Conservation (phyloP, 2,329 filamentous ascomycete species). For the Chrysoporthe austroafricana region DNA sequence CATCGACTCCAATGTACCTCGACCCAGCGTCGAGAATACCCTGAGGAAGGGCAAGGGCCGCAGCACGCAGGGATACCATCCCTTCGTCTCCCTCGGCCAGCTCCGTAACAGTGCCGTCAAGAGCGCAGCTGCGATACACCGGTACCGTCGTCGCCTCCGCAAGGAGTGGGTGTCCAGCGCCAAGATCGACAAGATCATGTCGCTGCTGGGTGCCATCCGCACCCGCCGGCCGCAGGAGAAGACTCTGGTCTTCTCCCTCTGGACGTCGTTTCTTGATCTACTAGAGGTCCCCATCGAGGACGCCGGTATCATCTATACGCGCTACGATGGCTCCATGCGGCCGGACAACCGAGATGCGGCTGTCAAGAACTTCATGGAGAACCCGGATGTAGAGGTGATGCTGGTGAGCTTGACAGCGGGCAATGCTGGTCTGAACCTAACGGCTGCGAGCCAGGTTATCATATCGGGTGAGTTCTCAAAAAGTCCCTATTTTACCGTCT, state of each 20-base stretch:
- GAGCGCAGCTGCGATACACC: conserved; percentile 34
- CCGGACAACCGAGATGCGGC: conserved; percentile 57
- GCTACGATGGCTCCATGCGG: conserved; percentile 39
- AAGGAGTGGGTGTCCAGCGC: conserved; percentile 38
- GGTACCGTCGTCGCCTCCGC: conserved; percentile 34
- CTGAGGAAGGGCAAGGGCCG: conserved; percentile 1
- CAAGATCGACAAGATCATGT: conserved; percentile 39
- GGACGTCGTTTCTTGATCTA: conserved; percentile 40
- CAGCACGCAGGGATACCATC: no score
- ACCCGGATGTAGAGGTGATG: conserved; percentile 61
- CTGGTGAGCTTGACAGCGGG: conserved; percentile 76
- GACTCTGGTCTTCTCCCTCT: conserved; percentile 39
- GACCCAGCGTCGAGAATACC: neutral
- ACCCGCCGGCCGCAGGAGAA: conserved; percentile 35
- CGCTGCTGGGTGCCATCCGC: conserved; percentile 35
- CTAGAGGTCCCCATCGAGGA: conserved; percentile 39
- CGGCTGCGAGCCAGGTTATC: conserved; percentile 78
- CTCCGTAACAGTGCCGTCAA: conserved; percentile 34
- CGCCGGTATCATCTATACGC: conserved; percentile 34
- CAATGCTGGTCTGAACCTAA: conserved; percentile 81
- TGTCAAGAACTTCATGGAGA: conserved; percentile 64
- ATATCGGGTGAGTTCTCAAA: conserved; percentile 54
- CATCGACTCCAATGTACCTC: neutral
- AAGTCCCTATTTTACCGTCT: no score
- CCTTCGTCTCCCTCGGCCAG: conserved; percentile 13